Percentiles rank a stretch among this genome's conserved stretches.
phyloP scores from a whole-genome alignment of 352 stramenopile genomes.

The Pythium graminicola region DNA sequence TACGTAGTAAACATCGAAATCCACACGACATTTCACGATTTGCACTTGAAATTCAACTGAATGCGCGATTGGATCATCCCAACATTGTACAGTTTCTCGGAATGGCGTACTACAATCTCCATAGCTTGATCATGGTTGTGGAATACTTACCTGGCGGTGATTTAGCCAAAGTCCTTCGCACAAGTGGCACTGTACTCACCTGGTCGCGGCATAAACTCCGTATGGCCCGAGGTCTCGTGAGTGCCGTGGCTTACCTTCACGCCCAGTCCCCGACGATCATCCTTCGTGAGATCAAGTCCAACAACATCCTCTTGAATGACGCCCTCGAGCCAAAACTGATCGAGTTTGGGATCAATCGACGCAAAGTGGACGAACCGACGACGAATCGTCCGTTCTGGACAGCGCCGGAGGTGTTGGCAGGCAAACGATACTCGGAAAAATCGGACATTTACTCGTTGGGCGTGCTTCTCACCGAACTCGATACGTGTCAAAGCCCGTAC shows the following conservation, averaged over 20 bases:
- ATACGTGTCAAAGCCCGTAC: slow-evolving; percentile 27
- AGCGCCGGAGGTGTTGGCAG: slow-evolving; percentile 36
- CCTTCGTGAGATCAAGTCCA: slow-evolving; percentile 29
- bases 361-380: slow-evolving; percentile 24
- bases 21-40: slow-evolving; percentile 10
- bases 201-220: slow-evolving; percentile 14
- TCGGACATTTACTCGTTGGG: slow-evolving; percentile 35
- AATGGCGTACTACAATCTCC: slow-evolving; percentile 27
- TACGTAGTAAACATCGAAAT: slow-evolving; percentile 17
- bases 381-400: slow-evolving; percentile 37
- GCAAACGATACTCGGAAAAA: slow-evolving; percentile 31
- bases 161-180: neutral
- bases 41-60: slow-evolving; percentile 32
- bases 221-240: slow-evolving; percentile 25
- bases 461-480: slow-evolving; percentile 27
- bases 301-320: slow-evolving; percentile 26
- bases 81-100: slow-evolving; percentile 37
- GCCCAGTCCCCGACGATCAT: slow-evolving; percentile 14
- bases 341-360: slow-evolving; percentile 33
- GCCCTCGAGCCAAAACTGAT: slow-evolving; percentile 31
- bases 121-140: slow-evolving; percentile 25
- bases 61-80: slow-evolving; percentile 30
- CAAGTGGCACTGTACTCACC: slow-evolving; percentile 2
- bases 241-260: slow-evolving; percentile 27
- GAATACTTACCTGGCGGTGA: slow-evolving; percentile 29